Percentiles rank a stretch among this genome's conserved stretches.
Evolutionary conservation across 2,329 filamentous ascomycete species (phyloP).

Genomic region (Akanthomyces lecanii): DNA sequence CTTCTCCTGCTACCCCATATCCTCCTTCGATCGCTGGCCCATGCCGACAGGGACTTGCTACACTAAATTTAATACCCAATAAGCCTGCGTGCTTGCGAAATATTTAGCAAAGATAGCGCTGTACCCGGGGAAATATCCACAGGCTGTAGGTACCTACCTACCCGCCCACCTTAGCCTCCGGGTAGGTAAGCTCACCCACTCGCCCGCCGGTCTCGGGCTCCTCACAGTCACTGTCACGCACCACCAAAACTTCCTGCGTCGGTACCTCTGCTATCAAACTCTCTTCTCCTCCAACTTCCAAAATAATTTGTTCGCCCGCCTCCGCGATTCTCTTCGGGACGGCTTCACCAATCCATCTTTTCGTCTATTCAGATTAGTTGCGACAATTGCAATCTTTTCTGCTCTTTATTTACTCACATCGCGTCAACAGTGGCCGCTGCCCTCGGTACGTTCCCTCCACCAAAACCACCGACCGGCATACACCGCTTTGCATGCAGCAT

Average conservation of each 20-base stretch:
- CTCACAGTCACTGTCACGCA: slow-evolving; percentile 9
- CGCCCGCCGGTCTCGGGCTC: slow-evolving; percentile 17
- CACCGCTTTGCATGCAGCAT: slow-evolving; percentile 9
- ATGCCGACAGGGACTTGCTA: no score
- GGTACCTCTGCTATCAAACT: background rate
- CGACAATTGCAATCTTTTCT: background rate
- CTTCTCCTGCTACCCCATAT: no score
- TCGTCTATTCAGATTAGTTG: background rate
- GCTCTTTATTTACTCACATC: background rate
- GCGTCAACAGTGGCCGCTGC: slow-evolving; percentile 12
- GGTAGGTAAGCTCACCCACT: slow-evolving; percentile 7
- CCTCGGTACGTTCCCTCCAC: slow-evolving; percentile 6
- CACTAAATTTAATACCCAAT: no score
- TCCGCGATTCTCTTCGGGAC: slow-evolving; percentile 5
- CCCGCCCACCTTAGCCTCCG: no score
- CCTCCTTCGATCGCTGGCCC: no score
- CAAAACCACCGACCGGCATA: background rate
- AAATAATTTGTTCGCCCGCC: slow-evolving; percentile 3
- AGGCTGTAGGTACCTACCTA: background rate
- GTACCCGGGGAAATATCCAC: background rate
- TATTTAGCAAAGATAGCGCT: no score
- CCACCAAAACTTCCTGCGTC: slow-evolving; percentile 9
- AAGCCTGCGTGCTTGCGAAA: no score
- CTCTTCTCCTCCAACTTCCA: slow-evolving; percentile 10
- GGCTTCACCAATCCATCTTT: background rate